Evolutionary conservation across 495 filamentous ascomycete genomes (phyloP), one percentile per base, ranked within the genome.

Genomic region (Cairneyella variabilis): DNA sequence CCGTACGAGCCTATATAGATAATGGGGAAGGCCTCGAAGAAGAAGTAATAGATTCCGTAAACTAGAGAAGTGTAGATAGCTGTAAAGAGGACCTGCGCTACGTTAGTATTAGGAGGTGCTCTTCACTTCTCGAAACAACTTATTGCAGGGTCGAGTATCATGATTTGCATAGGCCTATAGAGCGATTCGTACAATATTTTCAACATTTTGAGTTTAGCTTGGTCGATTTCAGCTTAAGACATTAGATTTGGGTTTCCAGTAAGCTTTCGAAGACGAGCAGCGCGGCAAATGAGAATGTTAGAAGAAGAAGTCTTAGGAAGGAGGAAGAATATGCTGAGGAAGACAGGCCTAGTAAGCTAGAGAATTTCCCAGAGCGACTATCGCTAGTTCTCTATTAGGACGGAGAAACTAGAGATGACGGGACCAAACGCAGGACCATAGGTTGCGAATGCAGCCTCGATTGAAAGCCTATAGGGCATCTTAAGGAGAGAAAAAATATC

Each of bases 401-500:
- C 65, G 7, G 64, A 58, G 37, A 68, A 76, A 12, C 72, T 70
- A 3, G 69, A 70, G 3, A 75, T 58, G 0, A 75, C 55, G 0
- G 73, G 73, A 10, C 73, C 72, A 21, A 75, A 66, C 1, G 69
- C 68, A 1, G 73, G 73, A 8, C 0, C 64, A 58, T 1, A 65
- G 53, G 38, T 63, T 63, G 65, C 17, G 8, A 16, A 9, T 14
- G 38, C 9, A 10, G 65, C 68, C 61, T 85, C 88, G 5, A 84
- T 83, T 27, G 72, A 70, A 25, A 79, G 75, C 8, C 83, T 84
- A 62, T 87, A 91, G 0, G 88, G 76, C 22, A 90, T 73, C 27
- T 86, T 74, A 48, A 80, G 69, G 28, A 76, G 78, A 40, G 72
- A 66, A 62, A 89, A 90, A 72, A 90, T 76, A 62, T 91, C 87